Base-by-base conservation (phyloP, 2,329 filamentous ascomycete species). In the Stagonosporopsis vannaccii region DNA sequence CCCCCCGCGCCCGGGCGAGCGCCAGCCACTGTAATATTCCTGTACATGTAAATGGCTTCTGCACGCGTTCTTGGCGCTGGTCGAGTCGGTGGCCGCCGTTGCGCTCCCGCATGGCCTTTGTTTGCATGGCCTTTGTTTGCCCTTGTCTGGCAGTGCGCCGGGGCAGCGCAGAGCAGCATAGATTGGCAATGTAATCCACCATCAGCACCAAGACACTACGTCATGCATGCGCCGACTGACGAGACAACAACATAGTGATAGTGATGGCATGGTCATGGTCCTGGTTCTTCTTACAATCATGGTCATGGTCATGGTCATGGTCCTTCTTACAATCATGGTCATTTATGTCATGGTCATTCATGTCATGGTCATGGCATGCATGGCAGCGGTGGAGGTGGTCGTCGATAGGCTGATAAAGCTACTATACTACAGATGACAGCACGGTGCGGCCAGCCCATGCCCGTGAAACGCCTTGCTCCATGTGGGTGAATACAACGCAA, bases 381-480 rank as follows among this genome's bases (percentile, higher is more conserved):
- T n/a, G n/a, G n/a, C n/a, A n/a, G n/a, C n/a, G n/a, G n/a, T 9
- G 15, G 13, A 33, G 36, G 20, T 50, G 42, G 37, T 26, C n/a
- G 30, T 51, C n/a, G 17, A 42, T 42, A 44, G 48, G 39, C 48
- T 30, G 39, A 41, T 37, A 59, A 66, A 59, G 61, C 60, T 71
- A 64, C 66, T 72, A 72, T 71, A 70, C 65, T 41, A 44, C 41
- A 44, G 28, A 44, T 30, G 40, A 30, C 40, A 39, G 40, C n/a
- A 20, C 26, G 28, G n/a, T n/a, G 28, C 28, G 32, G 41, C 25
- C 39, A 26, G 39, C 39, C 39, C 65, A 62, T 67, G 61, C 61
- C 69, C 67, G 64, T 47, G 37, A 42, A 75, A 77, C 75, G 74
- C 75, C 75, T 70, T 75, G 75, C 75, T 77, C 63, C 63, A 67